Base-by-base conservation (phyloP, 2,329 filamentous ascomycete genomes). In the Teratosphaeria gauchensis region DNA sequence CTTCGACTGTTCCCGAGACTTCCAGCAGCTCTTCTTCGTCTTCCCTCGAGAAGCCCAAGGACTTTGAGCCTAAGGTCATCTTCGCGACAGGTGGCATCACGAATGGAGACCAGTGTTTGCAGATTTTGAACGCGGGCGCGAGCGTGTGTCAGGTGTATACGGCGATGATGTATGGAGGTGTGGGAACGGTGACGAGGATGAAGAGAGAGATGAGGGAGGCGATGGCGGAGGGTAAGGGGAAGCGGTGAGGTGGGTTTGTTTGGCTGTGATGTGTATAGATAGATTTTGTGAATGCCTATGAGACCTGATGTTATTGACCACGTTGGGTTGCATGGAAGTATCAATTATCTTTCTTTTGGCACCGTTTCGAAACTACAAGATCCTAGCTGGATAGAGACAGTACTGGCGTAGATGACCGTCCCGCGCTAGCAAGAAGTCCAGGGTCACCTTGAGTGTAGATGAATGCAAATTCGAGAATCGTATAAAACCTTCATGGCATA, bases 61-160 rank as follows among this genome's bases (percentile, higher is more conserved):
- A 53, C 62, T 33, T 51, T 30, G 63, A 77, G 60, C 80, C 80
- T 54, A 96, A 96, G 75, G 86, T 91, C 56, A 88, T 99, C 61
- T 97, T 97, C 71, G 92, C 92, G 0, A 94, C 90, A 0, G 94
- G 94, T 0, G 94, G 94, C 19, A 92, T 99, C 69, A 94, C 88
- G 1, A 92, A 87, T 64, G 94, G 94, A 4, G 81, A 87, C 63
- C 87, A 97, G 75, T 95, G 90, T 8, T 77, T 89, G 14, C 81
- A 89, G 74, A 84, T 92, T 6, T 79, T 97, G 54, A 89, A 95
- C 65, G 91, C 92, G 0, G 94, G 94, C 8, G 94, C 94, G 0
- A 92, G 87, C 66, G 86, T 72, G 5, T 96, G 56, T 56, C 69
- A 72, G 63, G 64, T 72, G 8, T 97, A 97, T 73, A 99, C 94